Evolutionary conservation across 2,329 filamentous ascomycete species (phyloP), one percentile per base, ranked within the genome.

Genomic region (Stemphylium lycopersici): DNA sequence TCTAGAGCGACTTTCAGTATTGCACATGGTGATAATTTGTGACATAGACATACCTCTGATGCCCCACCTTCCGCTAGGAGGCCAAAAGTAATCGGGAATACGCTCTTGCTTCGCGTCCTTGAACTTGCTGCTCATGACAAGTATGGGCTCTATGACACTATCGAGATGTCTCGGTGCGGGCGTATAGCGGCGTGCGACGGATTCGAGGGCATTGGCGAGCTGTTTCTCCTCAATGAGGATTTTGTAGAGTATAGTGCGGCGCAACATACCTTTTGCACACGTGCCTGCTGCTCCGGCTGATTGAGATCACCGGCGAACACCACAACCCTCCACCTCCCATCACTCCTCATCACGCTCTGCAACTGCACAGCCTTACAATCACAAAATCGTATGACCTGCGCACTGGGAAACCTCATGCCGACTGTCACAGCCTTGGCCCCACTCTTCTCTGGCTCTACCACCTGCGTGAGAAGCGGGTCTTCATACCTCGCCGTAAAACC

Each of bases 321-420:
- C n/a, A 83, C 70, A 7, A 83, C 58, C 3, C 81, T 69, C 82
- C 82, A 84, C 16, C 80, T 63, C 2, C 81, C 80, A 69, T 83
- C 80, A 2, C 84, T 80, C 15, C 75, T 79, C 34, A 88, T 58
- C 1, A 80, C 77, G 43, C 71, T 72, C 49, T 78, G 75, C 18
- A 84, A 64, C 53, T 83, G 84, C 72, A 86, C 72, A 0, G 82
- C 78, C 55, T 81, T 82, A 1, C 84, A 85, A 61, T 89, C 86
- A 40, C 81, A 83, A 52, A 83, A 81, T 4, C 85, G 76, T 15
- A 88, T 80, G 0, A 88, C 83, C 62, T 84, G 84, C 0, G 83
- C 79, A 52, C 79, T 86, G 0, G 79, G 80, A 33, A 82, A 73
- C 26, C 80, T 67, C 79, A 81, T 81, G 0, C 80, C 80, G 2